Percentiles rank a stretch among this genome's conserved stretches.
These are phyloP conservation scores for Colletotrichum tanaceti DNA, from an alignment of 2,329 filamentous ascomycete species.

Conservation along the genomic window DNA sequence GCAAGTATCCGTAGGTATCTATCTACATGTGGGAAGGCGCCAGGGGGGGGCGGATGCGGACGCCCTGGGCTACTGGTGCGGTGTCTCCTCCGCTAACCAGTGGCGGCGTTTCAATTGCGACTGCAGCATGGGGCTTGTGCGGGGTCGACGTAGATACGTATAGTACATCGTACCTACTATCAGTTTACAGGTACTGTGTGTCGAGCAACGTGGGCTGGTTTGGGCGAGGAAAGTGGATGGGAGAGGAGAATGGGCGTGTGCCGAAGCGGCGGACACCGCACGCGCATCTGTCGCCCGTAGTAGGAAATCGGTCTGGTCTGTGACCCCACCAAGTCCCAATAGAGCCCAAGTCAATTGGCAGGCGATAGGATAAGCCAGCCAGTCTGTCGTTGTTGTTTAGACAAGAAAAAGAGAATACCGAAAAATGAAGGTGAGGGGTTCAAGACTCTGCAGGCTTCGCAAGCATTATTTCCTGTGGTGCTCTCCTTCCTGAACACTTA, in stretches of 20 bases:
- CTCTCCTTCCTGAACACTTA: neutral
- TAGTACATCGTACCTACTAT: no score
- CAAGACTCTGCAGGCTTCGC: neutral
- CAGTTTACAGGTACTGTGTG: no score
- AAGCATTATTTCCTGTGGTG: neutral
- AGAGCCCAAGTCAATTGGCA: no score
- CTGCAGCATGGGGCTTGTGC: neutral
- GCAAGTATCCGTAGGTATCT: no score
- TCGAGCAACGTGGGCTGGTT: neutral
- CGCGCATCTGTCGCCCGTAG: neutral
- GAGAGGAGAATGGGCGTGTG: neutral
- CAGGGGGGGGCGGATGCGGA: neutral
- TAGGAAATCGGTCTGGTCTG: slow-evolving; percentile 11
- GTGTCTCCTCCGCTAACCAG: slow-evolving; percentile 16
- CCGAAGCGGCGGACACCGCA: neutral
- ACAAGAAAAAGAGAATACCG: no score
- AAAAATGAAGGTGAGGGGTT: no score
- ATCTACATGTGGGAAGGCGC: neutral
- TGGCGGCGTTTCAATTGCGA: slow-evolving; percentile 10
- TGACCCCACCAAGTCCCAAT: neutral
- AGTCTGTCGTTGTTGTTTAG: no score
- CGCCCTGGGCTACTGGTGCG: neutral
- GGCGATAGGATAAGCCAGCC: neutral
- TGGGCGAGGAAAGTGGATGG: neutral
- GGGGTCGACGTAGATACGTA: no score